A percentile compares a stretch with the other conserved stretches of the same genome.
phyloP scores from a whole-genome alignment of 2,329 filamentous ascomycete genomes.

The Aspergillus sp. region DNA sequence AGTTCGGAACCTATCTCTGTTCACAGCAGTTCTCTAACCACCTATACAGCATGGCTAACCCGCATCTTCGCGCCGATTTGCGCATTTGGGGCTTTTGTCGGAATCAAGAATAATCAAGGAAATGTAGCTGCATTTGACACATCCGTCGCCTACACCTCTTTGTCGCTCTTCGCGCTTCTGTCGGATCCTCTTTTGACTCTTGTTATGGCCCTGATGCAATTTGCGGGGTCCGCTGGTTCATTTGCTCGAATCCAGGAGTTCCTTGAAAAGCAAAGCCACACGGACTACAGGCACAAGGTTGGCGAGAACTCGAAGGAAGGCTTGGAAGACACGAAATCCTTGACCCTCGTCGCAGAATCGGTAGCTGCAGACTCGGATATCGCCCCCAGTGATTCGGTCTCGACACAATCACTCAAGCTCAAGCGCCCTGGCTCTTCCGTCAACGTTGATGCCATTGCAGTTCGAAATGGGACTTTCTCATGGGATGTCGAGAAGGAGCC shows the following conservation, averaged over 20 bases:
- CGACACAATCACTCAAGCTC: constrained; percentile 17
- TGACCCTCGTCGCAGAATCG: constrained; percentile 3
- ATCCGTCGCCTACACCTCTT: constrained; percentile 41
- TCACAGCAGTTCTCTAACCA: constrained; percentile 9
- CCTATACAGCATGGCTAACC: constrained; percentile 30
- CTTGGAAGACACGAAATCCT: constrained; percentile 13
- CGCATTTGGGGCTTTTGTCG: constrained; percentile 42
- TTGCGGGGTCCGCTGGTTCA: constrained; percentile 42
- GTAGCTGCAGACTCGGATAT: constrained; percentile 18
- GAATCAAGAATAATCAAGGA: constrained; percentile 32
- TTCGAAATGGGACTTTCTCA: constrained; percentile 44
- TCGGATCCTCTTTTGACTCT: constrained; percentile 43
- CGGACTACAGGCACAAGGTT: constrained; percentile 17
- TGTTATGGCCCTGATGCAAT: constrained; percentile 42
- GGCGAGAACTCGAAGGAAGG: constrained; percentile 10
- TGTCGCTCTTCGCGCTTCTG: constrained; percentile 44
- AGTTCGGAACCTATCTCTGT: constrained; percentile 10
- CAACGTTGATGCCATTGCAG: constrained; percentile 27
- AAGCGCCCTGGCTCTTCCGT: neutral
- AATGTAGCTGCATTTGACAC: constrained; percentile 31
- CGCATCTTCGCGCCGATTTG: constrained; percentile 42
- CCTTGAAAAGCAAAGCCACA: constrained; percentile 29
- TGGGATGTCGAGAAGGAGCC: constrained; percentile 43
- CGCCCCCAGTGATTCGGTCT: constrained; percentile 17
- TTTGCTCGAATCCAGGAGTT: constrained; percentile 46